Base-by-base conservation (phyloP, 257 asterid genomes). In the Agastache rugosa region DNA sequence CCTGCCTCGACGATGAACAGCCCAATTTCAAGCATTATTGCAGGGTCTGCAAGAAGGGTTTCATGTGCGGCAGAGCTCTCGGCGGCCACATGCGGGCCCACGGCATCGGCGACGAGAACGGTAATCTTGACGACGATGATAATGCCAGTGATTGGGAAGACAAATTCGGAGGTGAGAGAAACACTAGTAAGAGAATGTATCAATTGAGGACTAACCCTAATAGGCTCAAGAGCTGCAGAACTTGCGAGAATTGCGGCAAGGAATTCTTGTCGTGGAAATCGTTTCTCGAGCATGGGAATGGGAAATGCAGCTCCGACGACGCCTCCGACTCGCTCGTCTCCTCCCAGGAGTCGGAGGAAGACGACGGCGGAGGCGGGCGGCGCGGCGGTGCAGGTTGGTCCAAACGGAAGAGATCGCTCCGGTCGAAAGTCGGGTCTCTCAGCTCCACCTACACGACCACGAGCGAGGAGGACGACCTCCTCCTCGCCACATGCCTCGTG, bases 41-140 rank as follows among this genome's bases (percentile, higher is more conserved):
- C 72, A 82, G 91, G 76, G 93, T 92, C 62, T 94, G 99, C 79
- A 94, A 90, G 87, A 94, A 90, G 79, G 99, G 96, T 4, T 94
- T 94, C 67, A 85, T 92, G 93, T 94, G 98, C 67, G 98, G 99
- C 11, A 72, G 98, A 55, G 99, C 96, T 34, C 90, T 94, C 34
- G 98, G 98, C 19, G 97, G 97, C 48, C 98, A 92, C 78, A 94
- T 94, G 99, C 83, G 99, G 72, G 97, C 99, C 50, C 99, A 94
- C 35, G 86, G 77, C 37, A 77, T 89, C 42, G 93, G 89, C 7
- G 94, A 87, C 6, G 96, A 93, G 42, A 29, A 8, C 16, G 95
- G 89, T 16, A 79, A 64, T 3, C 65, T 29, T 22, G 65, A 90
- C 8, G 92, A 87, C 10, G 96, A 94, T 11, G 96, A 93, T 20